Evolutionary conservation across 2,329 filamentous ascomycete species (phyloP).

Genomic region (Colletotrichum salicis): DNA sequence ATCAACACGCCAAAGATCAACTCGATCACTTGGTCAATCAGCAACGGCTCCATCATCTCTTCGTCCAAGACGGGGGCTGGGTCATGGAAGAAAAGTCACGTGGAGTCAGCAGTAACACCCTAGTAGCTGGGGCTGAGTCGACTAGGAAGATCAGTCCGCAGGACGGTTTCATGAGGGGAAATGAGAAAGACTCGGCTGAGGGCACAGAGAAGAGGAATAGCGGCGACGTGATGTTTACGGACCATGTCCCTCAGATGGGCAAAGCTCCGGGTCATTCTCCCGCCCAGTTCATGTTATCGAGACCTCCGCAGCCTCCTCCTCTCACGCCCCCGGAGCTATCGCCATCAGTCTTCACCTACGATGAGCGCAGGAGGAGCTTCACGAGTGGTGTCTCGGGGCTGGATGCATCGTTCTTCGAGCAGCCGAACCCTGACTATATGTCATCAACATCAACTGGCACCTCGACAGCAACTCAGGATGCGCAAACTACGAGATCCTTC

Average conservation of each 20-base stretch:
- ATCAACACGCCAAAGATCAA: background rate
- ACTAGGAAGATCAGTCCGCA: conserved; percentile 10
- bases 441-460: conserved; percentile 45
- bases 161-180: conserved; percentile 5
- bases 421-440: conserved; percentile 62
- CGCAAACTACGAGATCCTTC: conserved; percentile 39
- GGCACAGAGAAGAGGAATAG: background rate
- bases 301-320: conserved; percentile 58
- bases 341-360: conserved; percentile 54
- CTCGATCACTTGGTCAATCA: conserved; percentile 20
- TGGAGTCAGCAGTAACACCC: conserved; percentile 42
- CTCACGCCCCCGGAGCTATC: conserved; percentile 60
- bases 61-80: conserved; percentile 22
- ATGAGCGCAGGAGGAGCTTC: conserved; percentile 49
- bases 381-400: conserved; percentile 47
- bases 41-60: conserved; percentile 32
- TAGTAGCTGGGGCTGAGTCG: conserved; percentile 20
- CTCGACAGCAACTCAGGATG: conserved; percentile 38
- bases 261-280: conserved; percentile 25
- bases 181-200: conserved; percentile 1
- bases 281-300: conserved; percentile 41
- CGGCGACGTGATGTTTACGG: background rate
- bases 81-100: conserved; percentile 44
- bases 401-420: conserved; percentile 56
- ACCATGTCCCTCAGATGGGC: background rate